Evolutionary conservation across 2,329 filamentous ascomycete species (phyloP), one percentile per base, ranked within the genome.

Genomic region (Cordyceps pruinosa): DNA sequence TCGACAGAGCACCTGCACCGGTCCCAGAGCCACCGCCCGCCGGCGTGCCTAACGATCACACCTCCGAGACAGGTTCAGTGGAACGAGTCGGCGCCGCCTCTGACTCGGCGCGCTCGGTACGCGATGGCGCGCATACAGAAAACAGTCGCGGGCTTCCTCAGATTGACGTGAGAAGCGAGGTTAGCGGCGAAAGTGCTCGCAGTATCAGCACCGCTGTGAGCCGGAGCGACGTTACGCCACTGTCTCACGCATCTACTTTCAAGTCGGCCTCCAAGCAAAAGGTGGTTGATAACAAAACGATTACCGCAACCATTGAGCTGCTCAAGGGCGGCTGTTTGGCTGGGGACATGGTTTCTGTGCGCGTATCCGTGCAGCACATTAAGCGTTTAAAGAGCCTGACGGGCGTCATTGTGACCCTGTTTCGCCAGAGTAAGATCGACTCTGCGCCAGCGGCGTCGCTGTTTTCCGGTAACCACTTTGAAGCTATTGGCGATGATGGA

Each of bases 391-490:
- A 93, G 74, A 97, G 91, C 68, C 80, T 96, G 73, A 89, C 93
- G 64, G 93, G 94, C 8, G 88, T 97, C 48, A 94, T 97, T 60
- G 84, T 96, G 46, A 97, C 94, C 2, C 76, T 99, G 9, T 97
- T 95, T 69, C 85, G 94, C 45, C 89, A 96, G 70, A 91, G 91
- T 25, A 85, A 90, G 59, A 93, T 97, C 46, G 93, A 99, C 68
- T 88, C 91, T 66, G 75, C 82, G 7, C 84, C 84, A 5, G 75
- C 79, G 5, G 66, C 75, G 13, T 76, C 75, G 6, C 67, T 80
- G 8, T 82, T 84, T 59, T 70, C 73, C 52, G 69, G 73, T 48
- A 72, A 73, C 17, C 74, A 83, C 42, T 81, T 83, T 1, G 83
- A 83, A 60, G 85, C 87, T 60, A 56, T 47, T 34, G 74, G 79